These are phyloP conservation scores for Domatiomyces catenatus DNA, from an alignment of 2,329 filamentous ascomycete genomes.

Conservation along the genomic window DNA sequence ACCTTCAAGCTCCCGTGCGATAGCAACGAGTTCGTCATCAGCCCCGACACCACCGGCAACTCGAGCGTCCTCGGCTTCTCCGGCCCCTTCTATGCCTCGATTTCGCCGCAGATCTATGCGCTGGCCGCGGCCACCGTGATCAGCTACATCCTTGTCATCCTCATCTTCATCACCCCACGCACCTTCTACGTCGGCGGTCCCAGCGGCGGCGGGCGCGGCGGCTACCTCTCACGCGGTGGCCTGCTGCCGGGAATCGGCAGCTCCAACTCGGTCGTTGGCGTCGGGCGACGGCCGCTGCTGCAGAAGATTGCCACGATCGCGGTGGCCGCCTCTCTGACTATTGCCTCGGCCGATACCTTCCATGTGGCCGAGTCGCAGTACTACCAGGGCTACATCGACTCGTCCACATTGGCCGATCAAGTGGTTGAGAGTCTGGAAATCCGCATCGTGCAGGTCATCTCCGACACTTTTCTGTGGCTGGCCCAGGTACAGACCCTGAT, in stretches of 20 bases:
- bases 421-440: constrained; percentile 77
- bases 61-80: constrained; percentile 49
- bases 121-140: constrained; percentile 83
- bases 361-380: constrained; percentile 72
- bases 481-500: constrained; percentile 95
- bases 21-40: constrained; percentile 20
- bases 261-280: constrained; percentile 55
- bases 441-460: constrained; percentile 80
- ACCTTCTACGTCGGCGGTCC: constrained; percentile 75
- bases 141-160: constrained; percentile 81
- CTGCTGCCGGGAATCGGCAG: constrained; percentile 45
- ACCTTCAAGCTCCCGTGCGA: constrained; percentile 37
- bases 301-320: constrained; percentile 57
- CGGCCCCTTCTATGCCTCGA: constrained; percentile 87
- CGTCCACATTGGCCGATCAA: constrained; percentile 54
- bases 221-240: constrained; percentile 63
- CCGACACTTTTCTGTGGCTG: constrained; percentile 91
- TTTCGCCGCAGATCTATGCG: constrained; percentile 83
- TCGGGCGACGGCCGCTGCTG: constrained; percentile 84
- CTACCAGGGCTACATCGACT: constrained; percentile 62
- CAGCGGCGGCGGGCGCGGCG: constrained; percentile 46
- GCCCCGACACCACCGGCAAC: constrained; percentile 20
- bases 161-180: constrained; percentile 85
- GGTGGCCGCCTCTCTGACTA: constrained; percentile 69
- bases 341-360: constrained; percentile 86